Evolutionary conservation across 176 grass and related monocot genomes (phyloP).

Genomic region (Carex kokanica): DNA sequence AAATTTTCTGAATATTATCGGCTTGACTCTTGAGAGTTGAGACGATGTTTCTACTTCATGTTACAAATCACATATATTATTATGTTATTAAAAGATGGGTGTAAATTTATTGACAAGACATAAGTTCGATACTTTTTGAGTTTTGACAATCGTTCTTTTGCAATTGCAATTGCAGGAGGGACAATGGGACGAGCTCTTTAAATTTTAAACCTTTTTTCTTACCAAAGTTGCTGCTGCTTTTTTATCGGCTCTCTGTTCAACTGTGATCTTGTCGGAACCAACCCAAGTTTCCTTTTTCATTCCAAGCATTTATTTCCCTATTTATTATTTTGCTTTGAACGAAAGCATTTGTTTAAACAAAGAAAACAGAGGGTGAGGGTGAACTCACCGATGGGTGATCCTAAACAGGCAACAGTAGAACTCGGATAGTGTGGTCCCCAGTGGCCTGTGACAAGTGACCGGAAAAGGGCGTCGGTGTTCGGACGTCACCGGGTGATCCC

Average conservation of each 20-base stretch:
- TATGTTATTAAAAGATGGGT: background rate
- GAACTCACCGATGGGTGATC: background rate
- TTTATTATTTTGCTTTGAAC: background rate
- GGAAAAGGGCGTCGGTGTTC: conserved; percentile 17
- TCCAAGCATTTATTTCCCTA: background rate
- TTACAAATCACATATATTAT: background rate
- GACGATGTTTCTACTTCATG: background rate
- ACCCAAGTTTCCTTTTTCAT: background rate
- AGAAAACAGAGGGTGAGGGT: background rate
- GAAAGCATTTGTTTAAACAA: background rate
- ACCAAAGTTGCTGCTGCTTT: background rate
- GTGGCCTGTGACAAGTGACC: background rate
- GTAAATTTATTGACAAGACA: background rate
- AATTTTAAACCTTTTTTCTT: too few relatives aligned
- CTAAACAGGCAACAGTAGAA: background rate
- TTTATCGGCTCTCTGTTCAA: background rate
- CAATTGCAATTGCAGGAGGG: too few relatives aligned
- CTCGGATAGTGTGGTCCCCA: conserved; percentile 19
- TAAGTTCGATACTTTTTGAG: background rate
- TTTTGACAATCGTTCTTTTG: background rate
- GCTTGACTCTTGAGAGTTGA: background rate
- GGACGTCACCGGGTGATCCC: background rate
- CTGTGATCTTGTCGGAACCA: background rate
- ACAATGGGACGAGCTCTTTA: too few relatives aligned
- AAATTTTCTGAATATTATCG: background rate